Percentiles rank a stretch among this genome's conserved stretches.
Conservation (phyloP, 495 filamentous ascomycete species). For the Aspergillus affinis region DNA sequence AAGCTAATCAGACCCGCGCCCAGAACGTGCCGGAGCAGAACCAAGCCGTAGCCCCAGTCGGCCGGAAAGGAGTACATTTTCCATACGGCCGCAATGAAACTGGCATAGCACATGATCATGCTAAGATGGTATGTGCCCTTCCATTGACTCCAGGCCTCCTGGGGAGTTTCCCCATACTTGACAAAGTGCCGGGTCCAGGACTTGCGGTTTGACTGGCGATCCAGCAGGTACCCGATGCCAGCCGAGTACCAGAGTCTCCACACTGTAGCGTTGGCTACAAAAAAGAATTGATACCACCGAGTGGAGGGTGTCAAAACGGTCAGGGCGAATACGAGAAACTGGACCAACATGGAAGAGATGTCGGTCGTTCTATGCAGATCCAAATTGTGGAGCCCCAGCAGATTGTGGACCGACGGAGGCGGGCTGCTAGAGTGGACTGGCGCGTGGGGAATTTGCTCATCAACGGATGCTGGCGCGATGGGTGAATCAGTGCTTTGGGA, state of each 20-base stretch:
- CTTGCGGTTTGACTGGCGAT: constrained; percentile 83
- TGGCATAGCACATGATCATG: constrained; percentile 82
- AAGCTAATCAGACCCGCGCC: constrained; percentile 78
- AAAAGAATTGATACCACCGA: constrained; percentile 67
- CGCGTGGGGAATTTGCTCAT: constrained; percentile 42
- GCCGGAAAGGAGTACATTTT: constrained; percentile 89
- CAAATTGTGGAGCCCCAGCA: constrained; percentile 77
- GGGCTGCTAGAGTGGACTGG: constrained; percentile 39
- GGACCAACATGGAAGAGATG: constrained; percentile 70
- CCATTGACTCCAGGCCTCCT: constrained; percentile 97
- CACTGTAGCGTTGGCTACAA: constrained; percentile 72
- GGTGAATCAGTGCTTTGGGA: constrained; percentile 37
- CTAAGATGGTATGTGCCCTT: constrained; percentile 93
- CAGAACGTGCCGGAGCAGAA: constrained; percentile 81
- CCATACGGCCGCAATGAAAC: constrained; percentile 88
- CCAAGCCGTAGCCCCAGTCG: constrained; percentile 82
- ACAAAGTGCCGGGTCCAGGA: constrained; percentile 95
- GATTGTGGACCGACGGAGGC: constrained; percentile 72
- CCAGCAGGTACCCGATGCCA: constrained; percentile 82
- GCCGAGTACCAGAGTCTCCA: constrained; percentile 94
- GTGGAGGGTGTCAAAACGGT: constrained; percentile 78
- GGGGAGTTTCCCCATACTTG: constrained; percentile 86
- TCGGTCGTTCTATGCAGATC: constrained; percentile 87
- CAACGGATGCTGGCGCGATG: constrained; percentile 36
- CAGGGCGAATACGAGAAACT: constrained; percentile 69